Conservation (phyloP, 495 filamentous ascomycete genomes). For the Staphylotrichum longicolle region DNA sequence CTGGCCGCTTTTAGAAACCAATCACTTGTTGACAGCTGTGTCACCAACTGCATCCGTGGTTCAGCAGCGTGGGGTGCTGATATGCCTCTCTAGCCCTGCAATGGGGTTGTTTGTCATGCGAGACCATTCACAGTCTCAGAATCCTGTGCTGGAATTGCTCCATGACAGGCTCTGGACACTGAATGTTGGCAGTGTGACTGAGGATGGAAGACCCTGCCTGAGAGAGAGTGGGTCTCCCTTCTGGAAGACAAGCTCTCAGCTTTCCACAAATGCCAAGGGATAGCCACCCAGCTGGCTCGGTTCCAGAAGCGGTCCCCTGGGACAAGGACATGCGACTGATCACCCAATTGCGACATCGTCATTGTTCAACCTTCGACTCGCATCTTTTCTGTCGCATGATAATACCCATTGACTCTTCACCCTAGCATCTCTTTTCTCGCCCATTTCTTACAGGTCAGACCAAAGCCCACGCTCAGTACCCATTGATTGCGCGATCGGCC, state of each 20-base stretch:
- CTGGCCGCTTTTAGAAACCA: background rate
- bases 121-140: no score
- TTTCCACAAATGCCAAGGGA: no score
- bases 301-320: background rate
- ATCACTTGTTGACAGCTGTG: conserved; percentile 14
- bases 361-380: background rate
- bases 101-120: background rate
- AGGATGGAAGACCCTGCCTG: no score
- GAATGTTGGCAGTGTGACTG: no score
- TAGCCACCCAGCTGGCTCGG: background rate
- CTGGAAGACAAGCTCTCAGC: no score
- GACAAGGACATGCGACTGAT: background rate
- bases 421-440: background rate
- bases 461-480: background rate
- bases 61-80: background rate
- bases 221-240: no score
- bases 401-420: background rate
- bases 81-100: background rate
- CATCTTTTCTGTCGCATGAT: background rate
- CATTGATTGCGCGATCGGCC: background rate
- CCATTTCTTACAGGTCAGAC: background rate
- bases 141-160: no score
- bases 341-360: conserved; percentile 9
- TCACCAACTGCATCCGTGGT: conserved; percentile 4
- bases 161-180: no score